Evolutionary conservation across 2,329 filamentous ascomycete species (phyloP).

Genomic region (Thermoascus crustaceus): DNA sequence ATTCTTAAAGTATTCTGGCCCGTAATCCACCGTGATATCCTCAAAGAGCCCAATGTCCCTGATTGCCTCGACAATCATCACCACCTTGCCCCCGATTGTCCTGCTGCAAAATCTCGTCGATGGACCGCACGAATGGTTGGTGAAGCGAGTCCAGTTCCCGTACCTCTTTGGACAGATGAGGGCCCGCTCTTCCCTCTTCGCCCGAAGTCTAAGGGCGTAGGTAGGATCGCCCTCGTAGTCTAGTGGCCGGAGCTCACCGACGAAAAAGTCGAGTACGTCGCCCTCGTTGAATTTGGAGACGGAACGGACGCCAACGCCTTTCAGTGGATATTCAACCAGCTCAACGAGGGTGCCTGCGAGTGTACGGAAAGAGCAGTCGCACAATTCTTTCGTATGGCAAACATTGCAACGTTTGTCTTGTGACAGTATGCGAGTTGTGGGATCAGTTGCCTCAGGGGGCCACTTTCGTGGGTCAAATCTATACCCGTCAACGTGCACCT

Average conservation of each 20-base stretch:
- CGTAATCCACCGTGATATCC: conserved; percentile 28
- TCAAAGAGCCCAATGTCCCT: conserved; percentile 24
- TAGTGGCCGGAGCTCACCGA: conserved; percentile 15
- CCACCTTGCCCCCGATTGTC: conserved; percentile 14
- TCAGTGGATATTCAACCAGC: conserved; percentile 19
- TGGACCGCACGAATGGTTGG: conserved; percentile 29
- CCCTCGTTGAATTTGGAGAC: conserved; percentile 17
- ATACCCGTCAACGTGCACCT: conserved; percentile 10
- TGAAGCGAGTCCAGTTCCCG: conserved; percentile 29
- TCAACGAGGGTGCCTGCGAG: conserved; percentile 20
- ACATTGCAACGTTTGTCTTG: conserved; percentile 14
- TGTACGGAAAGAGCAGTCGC: conserved; percentile 13
- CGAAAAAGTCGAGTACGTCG: conserved; percentile 18
- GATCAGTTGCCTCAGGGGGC: conserved; percentile 5
- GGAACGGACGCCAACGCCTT: conserved; percentile 24
- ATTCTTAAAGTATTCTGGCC: conserved; percentile 14
- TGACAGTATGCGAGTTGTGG: conserved; percentile 8
- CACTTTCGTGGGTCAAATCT: conserved; percentile 9
- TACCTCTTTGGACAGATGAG: conserved; percentile 12
- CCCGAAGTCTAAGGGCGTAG: conserved; percentile 13
- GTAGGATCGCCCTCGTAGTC: conserved; percentile 6
- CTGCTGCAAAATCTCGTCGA: conserved; percentile 11
- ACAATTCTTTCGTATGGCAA: conserved; percentile 11
- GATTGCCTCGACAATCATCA: conserved; percentile 14
- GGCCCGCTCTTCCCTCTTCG: background rate